Base-by-base conservation (phyloP, 225 moss, liverwort and hornwort genomes). In the Marchantia paleacea region DNA sequence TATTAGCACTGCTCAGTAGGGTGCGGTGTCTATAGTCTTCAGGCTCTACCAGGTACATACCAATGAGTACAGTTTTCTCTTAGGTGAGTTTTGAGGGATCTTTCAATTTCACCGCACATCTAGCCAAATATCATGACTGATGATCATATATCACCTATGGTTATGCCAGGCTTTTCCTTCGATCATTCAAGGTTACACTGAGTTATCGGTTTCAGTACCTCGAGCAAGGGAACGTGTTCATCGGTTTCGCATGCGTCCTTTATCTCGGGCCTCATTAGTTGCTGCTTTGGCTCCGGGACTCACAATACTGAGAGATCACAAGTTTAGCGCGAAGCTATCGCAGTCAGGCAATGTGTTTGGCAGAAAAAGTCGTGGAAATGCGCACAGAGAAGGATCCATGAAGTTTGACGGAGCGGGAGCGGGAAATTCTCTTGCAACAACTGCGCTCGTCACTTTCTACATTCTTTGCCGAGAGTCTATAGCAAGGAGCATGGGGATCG, bases 211-310 rank as follows among this genome's bases (percentile, higher is more conserved):
- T 75, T 85, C 94, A 76, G 92, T 87, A 65, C 91, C 93, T 68
- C 91, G 96, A 80, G 57, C 81, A 79, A 91, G 93, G 82, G 92
- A 85, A 68, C 79, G 85, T 70, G 85, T 91, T 72, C 94, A 88
- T 50, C 90, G 91, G 70, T 97, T 94, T 79, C 90, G 92, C 81
- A 97, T 97, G 96, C 93, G 94, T 82, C 94, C 96, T 65, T 91
- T 97, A 81, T 88, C 93, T 52, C 90, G 89, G 55, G 90, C 90
- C 75, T 87, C 93, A 82, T 85, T 97, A 78, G 83, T 94, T 79
- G 84, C 82, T 76, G 91, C 94, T 65, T 84, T 91, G 83, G 86
- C 91, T 81, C 94, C 96, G 75, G 91, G 87, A 85, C 84, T 93
- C 72, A 80, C 81, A 72, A 55, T 91, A 74, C 85, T 84, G 79